Evolutionary conservation across 2,329 filamentous ascomycete species (phyloP).

Genomic region (Penicillium rolfsii): DNA sequence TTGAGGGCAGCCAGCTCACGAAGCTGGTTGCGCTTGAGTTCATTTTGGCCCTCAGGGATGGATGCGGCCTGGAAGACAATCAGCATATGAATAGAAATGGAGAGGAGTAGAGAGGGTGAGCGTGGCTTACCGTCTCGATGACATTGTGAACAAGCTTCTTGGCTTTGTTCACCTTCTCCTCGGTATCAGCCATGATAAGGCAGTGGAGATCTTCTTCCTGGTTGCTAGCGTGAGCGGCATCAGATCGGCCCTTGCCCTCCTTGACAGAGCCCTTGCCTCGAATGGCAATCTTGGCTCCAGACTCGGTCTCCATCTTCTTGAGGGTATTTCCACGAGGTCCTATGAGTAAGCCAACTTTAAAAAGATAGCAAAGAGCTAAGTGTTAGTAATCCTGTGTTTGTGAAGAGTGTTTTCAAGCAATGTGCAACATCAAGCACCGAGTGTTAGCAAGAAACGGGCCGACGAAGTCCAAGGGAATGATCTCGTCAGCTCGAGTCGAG

Average conservation of each 20-base stretch:
- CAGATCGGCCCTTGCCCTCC: conserved; percentile 98
- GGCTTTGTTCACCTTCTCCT: conserved; percentile 99
- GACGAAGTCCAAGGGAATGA: conserved; percentile 40
- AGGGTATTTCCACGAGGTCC: conserved; percentile 99
- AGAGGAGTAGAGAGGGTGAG: background rate
- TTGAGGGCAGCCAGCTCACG: conserved; percentile 97
- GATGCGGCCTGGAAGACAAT: conserved; percentile 75
- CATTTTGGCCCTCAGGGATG: conserved; percentile 97
- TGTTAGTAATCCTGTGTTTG: conserved; percentile 74
- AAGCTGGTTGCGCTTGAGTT: conserved; percentile 97
- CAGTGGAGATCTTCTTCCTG: conserved; percentile 99
- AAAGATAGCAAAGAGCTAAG: conserved; percentile 70
- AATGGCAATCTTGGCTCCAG: conserved; percentile 97
- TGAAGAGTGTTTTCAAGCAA: conserved; percentile 33
- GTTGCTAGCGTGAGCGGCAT: conserved; percentile 98
- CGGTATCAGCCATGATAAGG: conserved; percentile 98
- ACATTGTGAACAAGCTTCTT: conserved; percentile 98
- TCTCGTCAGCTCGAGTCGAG: conserved; percentile 48
- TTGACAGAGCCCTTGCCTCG: conserved; percentile 99
- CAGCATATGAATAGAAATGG: conserved; percentile 25
- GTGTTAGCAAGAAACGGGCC: conserved; percentile 50
- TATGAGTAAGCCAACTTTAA: conserved; percentile 99
- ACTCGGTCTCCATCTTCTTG: conserved; percentile 99
- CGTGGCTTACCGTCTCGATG: conserved; percentile 86
- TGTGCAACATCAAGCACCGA: conserved; percentile 41